Evolutionary conservation across 257 asterid genomes (phyloP), one percentile per base, ranked within the genome.

Genomic region (Fraxinus anomala): DNA sequence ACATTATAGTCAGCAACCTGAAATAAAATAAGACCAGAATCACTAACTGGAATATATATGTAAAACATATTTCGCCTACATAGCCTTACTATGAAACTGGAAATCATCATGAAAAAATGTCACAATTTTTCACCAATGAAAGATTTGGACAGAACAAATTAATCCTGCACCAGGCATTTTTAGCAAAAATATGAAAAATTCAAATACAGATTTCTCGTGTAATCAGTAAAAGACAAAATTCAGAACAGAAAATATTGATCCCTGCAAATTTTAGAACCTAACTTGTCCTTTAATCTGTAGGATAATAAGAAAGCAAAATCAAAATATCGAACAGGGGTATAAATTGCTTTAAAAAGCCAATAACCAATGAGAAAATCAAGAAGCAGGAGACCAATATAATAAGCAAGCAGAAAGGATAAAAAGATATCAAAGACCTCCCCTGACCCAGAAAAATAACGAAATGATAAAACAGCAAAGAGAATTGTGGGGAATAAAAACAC

Each of bases 1-100:
- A 96, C 99, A 87, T 96, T 93, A 84, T 89, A 96, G 82, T 96
- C 99, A 26, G 99, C 97, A 75, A 89, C 94, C 99, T 96, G 89
- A 77, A 83, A 81, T 34, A 54, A 68, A 74, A 75, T 49, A 21
- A 79, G 23, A 36, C n/a, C 66, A 72, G 12, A 30, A 39, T 73
- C 26, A 72, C 70, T 56, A 59, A 6, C 49, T 28, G 33, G 17
- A 17, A 24, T 71, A 12, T 36, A 39, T 40, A n/a, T 71, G 19
- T 71, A 72, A 76, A 59, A n/a, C 28, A 37, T 4, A 14, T 69
- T 47, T 36, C 68, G 63, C 47, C 19, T 9, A 63, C 17, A 26
- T 13, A 63, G 19, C 68, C 75, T 5, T 47, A 14, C 4, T 9
- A 47, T 4, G 56, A 21, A 26, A 72, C 66, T 7, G 33, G 5